Evolutionary conservation across 2,329 filamentous ascomycete genomes (phyloP), one percentile per base, ranked within the genome.

Genomic region (Setomelanomma holmii): DNA sequence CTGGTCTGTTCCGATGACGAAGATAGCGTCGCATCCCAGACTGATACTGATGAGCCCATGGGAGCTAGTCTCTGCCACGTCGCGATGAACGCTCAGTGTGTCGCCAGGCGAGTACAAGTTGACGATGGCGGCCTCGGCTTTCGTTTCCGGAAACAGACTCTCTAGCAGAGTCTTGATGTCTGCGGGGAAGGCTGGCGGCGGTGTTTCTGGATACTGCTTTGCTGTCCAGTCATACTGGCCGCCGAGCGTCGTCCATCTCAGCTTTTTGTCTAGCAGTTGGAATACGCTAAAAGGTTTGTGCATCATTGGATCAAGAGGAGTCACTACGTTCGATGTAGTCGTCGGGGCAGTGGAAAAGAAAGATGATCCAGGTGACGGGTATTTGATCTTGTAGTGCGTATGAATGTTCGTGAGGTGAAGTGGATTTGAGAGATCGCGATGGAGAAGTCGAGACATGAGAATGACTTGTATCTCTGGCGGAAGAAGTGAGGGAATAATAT

Each of bases 171-270:
- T 73, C 4, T 86, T 85, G 42, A 96, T 82, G 67, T 96, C 91
- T 1, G 72, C 35, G 0, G 93, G 93, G 63, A 97, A 97, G 0
- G 77, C 66, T 0, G 91, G 91, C 1, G 89, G 87, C 3, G 72
- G 54, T n/a, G 82, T 80, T 8, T 79, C 72, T 0, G 93, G 92
- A 68, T 98, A 98, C 11, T 85, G 78, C 61, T 96, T 93, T 50
- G 86, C 84, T 0, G 92, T 96, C 95, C 93, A 98, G 77, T 98
- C 90, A 74, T 98, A 98, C 73, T 98, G 95, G 0, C 92, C 93
- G 43, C 95, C 95, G 2, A 99, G 84, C 0, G 93, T 98, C 36
- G 96, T 85, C 95, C 95, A 99, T 62, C 93, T 91, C 20, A 98
- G 83, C 56, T 90, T 93, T 57, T 88, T 89, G 51, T 87, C 84